phyloP scores from a whole-genome alignment of 106 monocot species.

The Acorus gramineus region DNA sequence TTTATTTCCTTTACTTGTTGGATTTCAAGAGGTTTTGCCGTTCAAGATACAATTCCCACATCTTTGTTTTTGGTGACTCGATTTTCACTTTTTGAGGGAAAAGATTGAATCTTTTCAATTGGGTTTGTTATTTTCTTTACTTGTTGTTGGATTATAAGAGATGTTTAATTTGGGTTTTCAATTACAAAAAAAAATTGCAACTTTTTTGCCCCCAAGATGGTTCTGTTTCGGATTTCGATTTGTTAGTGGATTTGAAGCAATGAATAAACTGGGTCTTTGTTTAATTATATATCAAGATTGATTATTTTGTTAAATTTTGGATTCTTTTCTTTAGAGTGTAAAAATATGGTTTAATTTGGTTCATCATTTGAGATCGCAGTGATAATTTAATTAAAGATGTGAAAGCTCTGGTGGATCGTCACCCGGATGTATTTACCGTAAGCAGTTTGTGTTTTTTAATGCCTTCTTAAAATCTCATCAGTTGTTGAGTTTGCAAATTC shows the following conservation, averaged over 20 bases:
- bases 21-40: conserved; percentile 36
- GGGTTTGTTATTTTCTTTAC: neutral
- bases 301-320: no score
- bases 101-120: no score
- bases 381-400: conserved; percentile 66
- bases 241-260: no score
- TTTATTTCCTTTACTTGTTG: no score
- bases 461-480: neutral
- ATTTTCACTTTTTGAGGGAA: neutral
- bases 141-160: neutral
- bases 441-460: conserved; percentile 7
- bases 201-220: no score
- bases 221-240: no score
- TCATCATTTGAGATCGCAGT: conserved; percentile 18
- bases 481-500: neutral
- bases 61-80: neutral
- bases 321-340: no score
- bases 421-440: conserved; percentile 58
- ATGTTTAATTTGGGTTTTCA: neutral
- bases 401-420: conserved; percentile 56
- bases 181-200: no score
- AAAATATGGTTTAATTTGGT: neutral
- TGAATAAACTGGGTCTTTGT: no score
- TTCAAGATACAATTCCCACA: conserved; percentile 35
- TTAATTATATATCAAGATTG: no score